Evolutionary conservation across 73 alveolate species (phyloP), one percentile per base, ranked within the genome.

Genomic region (Durusdinium trenchii): DNA sequence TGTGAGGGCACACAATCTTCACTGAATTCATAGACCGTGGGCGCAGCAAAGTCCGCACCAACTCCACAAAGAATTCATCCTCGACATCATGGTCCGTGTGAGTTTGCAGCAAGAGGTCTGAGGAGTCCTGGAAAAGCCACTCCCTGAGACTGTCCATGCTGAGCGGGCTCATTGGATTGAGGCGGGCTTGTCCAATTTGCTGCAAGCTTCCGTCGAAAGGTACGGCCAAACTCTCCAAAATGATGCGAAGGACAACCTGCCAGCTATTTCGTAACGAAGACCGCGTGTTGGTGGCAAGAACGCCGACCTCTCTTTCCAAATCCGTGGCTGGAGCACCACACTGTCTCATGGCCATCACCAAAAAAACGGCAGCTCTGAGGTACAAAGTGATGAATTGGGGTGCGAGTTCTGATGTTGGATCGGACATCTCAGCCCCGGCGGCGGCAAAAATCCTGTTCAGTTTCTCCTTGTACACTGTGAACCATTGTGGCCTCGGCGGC

Each of bases 401-500:
- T 26, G 87, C 87, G 62, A 78, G 61, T 61, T 78, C 26, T 3
- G 87, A 78, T 38, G 42, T 78, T 18, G 32, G 85, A 40, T 78
- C 62, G 61, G 45, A 16, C 87, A 78, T 23, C 62, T 78, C 87
- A 57, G 46, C 36, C 62, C 46, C 46, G 30, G 87, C 61, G 1
- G 87, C 87, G 42, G 42, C 45, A 20, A 45, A 42, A 43, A 42
- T 3, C 46, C 62, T 1, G 62, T n/a, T 42, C 62, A 78, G 10
- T 28, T 78, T n/a, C 1, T 18, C 2, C 62, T 78, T 78, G 87
- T 78, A 78, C 64, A 6, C 23, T 38, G 46, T 12, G 43, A 78
- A 78, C 87, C 87, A 78, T 28, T 28, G 45, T 16, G 87, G 87
- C n/a, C n/a, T n/a, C n/a, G n/a, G n/a, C n/a, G n/a, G n/a, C n/a